Conservation (phyloP, 495 filamentous ascomycete genomes). For the Physcia stellaris region DNA sequence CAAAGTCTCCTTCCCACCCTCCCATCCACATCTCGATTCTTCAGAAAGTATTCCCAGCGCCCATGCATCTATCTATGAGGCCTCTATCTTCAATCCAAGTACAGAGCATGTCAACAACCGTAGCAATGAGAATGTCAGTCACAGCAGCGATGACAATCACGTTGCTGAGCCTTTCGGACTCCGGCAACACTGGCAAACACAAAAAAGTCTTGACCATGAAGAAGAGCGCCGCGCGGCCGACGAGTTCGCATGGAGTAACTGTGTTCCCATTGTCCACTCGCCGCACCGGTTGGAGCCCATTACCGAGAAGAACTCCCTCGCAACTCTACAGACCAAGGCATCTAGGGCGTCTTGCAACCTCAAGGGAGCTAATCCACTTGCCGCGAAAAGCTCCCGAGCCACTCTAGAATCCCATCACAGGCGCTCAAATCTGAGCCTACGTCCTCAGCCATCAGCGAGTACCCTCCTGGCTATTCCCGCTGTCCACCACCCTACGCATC, state of each 20-base stretch:
- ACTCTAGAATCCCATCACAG: no score
- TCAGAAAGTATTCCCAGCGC: slow-evolving; percentile 2
- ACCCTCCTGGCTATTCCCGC: slow-evolving; percentile 7
- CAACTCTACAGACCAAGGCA: slow-evolving; percentile 1
- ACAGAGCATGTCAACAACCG: no score
- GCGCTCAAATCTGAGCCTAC: no score
- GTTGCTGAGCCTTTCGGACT: no score
- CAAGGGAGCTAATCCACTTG: no score
- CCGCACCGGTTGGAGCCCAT: slow-evolving; percentile 2
- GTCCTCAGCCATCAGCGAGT: slow-evolving; percentile 1
- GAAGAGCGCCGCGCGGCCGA: no score
- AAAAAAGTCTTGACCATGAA: no score
- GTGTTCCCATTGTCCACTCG: slow-evolving; percentile 2
- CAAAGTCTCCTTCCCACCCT: slow-evolving; percentile 1
- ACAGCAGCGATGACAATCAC: no score
- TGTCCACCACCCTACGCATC: slow-evolving; percentile 8
- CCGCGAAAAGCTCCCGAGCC: no score
- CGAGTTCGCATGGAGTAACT: neutral
- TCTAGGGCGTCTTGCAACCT: no score
- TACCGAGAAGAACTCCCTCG: slow-evolving; percentile 1
- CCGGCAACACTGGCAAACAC: no score
- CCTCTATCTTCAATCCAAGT: neutral
- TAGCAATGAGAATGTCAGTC: no score
- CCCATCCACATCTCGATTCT: slow-evolving; percentile 1
- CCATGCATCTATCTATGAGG: slow-evolving; percentile 3